These are phyloP conservation scores for Talaromyces borbonicus DNA, from an alignment of 495 filamentous ascomycete genomes.

Conservation along the genomic window DNA sequence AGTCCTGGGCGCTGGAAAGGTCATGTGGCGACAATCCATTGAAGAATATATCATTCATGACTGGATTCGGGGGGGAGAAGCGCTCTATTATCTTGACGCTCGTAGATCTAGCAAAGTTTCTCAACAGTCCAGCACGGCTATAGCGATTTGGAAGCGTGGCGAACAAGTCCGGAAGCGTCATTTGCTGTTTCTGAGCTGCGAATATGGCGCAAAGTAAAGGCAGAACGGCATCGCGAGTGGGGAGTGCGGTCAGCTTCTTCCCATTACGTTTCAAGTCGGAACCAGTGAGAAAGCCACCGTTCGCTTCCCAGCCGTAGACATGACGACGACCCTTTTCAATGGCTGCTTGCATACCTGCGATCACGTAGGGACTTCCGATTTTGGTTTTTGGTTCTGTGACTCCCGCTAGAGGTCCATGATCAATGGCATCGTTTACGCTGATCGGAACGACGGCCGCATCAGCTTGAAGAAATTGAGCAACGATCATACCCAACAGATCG, in stretches of 20 bases:
- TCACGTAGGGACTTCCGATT: conserved; percentile 22
- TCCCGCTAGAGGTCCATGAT: conserved; percentile 12
- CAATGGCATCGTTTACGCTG: conserved; percentile 21
- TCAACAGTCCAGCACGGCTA: conserved; percentile 16
- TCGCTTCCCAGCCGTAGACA: conserved; percentile 21
- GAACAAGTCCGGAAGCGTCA: conserved; percentile 15
- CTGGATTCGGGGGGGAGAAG: conserved; percentile 12
- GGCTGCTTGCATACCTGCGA: conserved; percentile 18
- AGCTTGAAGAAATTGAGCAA: conserved; percentile 14
- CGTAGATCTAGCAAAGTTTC: conserved; percentile 19
- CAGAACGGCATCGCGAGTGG: conserved; percentile 12
- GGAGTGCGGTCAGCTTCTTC: conserved; percentile 15
- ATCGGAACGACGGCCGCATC: conserved; percentile 21
- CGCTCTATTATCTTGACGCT: conserved; percentile 18
- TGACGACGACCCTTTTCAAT: conserved; percentile 11
- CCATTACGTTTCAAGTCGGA: conserved; percentile 15
- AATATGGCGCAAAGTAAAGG: background rate
- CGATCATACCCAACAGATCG: conserved; percentile 19
- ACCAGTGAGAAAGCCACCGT: conserved; percentile 22
- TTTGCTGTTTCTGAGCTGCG: conserved; percentile 3
- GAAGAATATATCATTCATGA: conserved; percentile 9
- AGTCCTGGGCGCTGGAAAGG: background rate
- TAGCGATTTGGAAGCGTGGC: conserved; percentile 12
- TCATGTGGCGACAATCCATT: background rate
- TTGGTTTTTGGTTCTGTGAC: conserved; percentile 16